Percentiles rank a stretch among this genome's conserved stretches.
Conservation (phyloP, 371 early-diverging fungal genomes). For the Mucor plumbeus region DNA sequence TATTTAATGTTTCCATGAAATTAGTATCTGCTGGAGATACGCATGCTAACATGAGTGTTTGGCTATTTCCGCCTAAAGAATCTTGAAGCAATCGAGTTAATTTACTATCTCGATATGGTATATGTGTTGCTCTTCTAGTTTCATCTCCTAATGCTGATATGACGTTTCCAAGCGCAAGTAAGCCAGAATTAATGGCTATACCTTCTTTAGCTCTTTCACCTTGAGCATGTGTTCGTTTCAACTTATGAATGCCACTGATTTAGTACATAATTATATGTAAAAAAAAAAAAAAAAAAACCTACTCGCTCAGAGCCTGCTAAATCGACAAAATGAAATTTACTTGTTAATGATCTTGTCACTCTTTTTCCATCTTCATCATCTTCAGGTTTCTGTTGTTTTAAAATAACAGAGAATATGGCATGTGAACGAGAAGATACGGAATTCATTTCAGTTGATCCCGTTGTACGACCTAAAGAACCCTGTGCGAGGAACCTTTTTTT, state of each 20-base stretch:
- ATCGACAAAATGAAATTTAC: constrained; percentile 98
- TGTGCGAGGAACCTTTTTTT: constrained; percentile 56
- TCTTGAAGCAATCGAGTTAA: constrained; percentile 96
- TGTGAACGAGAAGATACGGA: constrained; percentile 93
- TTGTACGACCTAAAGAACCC: constrained; percentile 83
- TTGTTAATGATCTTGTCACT: constrained; percentile 26
- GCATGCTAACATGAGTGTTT: constrained; percentile 93
- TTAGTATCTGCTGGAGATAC: constrained; percentile 79
- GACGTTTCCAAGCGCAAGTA: constrained; percentile 97
- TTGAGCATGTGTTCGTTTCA: constrained; percentile 92
- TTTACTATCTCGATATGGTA: constrained; percentile 98
- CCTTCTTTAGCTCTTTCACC: constrained; percentile 96
- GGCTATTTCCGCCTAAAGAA: constrained; percentile 91
- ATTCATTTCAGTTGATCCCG: constrained; percentile 97
- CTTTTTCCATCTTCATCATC: constrained; percentile 31
- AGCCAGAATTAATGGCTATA: constrained; percentile 96
- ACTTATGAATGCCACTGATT: constrained; percentile 30
- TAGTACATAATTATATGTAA: neutral
- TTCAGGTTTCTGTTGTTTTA: constrained; percentile 68
- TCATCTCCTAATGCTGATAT: constrained; percentile 95
- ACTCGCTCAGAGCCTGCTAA: constrained; percentile 97
- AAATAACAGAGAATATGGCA: constrained; percentile 94
- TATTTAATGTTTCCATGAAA: constrained; percentile 88
- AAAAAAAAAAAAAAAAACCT: too few relatives aligned
- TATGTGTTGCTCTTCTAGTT: constrained; percentile 61